phyloP scores from a whole-genome alignment of 768 basidiomycete genomes.

The Coprinellus micaceus region DNA sequence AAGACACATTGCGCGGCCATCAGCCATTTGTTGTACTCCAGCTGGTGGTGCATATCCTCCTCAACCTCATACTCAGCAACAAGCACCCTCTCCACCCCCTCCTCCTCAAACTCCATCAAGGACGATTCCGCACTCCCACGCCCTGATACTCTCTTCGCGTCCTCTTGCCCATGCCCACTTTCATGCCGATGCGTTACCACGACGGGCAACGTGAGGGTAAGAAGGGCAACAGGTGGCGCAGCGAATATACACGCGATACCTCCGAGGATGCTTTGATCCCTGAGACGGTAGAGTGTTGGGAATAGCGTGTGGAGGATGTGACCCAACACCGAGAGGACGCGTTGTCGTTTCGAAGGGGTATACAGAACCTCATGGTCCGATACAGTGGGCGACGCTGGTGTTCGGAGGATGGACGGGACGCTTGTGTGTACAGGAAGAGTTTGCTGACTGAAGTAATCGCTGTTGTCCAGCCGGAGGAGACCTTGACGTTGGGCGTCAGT shows the following conservation, averaged over 20 bases:
- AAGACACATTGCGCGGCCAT: conserved; percentile 79
- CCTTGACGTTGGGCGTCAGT: conserved; percentile 25
- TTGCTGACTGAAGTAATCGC: conserved; percentile 14
- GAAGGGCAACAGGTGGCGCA: conserved; percentile 76
- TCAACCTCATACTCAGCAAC: conserved; percentile 73
- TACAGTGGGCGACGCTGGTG: conserved; percentile 46
- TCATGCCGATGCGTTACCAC: conserved; percentile 60
- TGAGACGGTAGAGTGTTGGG: conserved; percentile 77
- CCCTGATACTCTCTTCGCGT: conserved; percentile 17
- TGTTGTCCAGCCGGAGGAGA: conserved; percentile 9
- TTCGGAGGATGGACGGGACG: conserved; percentile 56
- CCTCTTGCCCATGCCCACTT: conserved; percentile 26
- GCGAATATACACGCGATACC: conserved; percentile 76
- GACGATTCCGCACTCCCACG: conserved; percentile 39
- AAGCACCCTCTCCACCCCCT: conserved; percentile 63
- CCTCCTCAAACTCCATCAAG: conserved; percentile 71
- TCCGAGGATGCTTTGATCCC: conserved; percentile 63
- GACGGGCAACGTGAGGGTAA: conserved; percentile 90
- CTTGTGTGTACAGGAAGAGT: conserved; percentile 18
- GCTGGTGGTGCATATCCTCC: conserved; percentile 58
- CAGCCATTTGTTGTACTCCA: conserved; percentile 75
- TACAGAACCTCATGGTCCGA: conserved; percentile 43
- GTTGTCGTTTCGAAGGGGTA: conserved; percentile 37
- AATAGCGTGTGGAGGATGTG: conserved; percentile 65
- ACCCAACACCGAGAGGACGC: conserved; percentile 32